Evolutionary conservation across 805 yeast genomes (phyloP), one percentile per base, ranked within the genome.

Genomic region (Starmerella tilneyi): DNA sequence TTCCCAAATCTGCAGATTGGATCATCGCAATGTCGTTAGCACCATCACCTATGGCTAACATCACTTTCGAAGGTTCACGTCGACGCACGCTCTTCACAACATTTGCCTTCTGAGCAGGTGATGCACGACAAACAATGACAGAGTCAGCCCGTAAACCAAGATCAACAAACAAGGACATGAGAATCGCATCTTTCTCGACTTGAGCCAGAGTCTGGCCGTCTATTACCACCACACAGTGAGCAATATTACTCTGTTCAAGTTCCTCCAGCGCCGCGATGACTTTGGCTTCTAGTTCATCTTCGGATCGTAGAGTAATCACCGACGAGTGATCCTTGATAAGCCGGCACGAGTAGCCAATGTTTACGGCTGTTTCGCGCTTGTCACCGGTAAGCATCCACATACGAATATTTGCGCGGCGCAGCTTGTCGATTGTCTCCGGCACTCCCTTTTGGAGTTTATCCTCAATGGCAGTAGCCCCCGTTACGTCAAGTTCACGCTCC

Each of bases 11-110:
- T 0, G 99, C 99, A 58, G 94, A 81, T 66, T 92, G 96, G 50
- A 92, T 92, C 99, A 92, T 92, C 1, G 99, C 97, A 60, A 92
- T 88, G 63, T 92, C 99, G 60, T 92, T 92, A 2, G 99, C 99
- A 52, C 99, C 99, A 65, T 92, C 99, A 7, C 99, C 99, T 59
- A 92, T 83, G 0, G 98, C 98, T 50, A 92, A 70, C 0, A 96
- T 85, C 5, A 92, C 96, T 32, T 83, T 72, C 2, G 65, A 65
- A 41, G 72, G 78, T 56, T 81, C 73, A 46, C 79, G 66, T n/a
- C 71, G 67, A 42, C 97, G 71, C n/a, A 94, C 85, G 27, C 78
- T 72, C 22, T 76, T 63, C 2, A 92, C 97, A 84, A 92, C 79
- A 23, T 74, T 68, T 0, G 97, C 96, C 65, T 92, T 92, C 62